These are phyloP conservation scores for Westerdykella ornata DNA, from an alignment of 2,329 filamentous ascomycete genomes.

Conservation along the genomic window DNA sequence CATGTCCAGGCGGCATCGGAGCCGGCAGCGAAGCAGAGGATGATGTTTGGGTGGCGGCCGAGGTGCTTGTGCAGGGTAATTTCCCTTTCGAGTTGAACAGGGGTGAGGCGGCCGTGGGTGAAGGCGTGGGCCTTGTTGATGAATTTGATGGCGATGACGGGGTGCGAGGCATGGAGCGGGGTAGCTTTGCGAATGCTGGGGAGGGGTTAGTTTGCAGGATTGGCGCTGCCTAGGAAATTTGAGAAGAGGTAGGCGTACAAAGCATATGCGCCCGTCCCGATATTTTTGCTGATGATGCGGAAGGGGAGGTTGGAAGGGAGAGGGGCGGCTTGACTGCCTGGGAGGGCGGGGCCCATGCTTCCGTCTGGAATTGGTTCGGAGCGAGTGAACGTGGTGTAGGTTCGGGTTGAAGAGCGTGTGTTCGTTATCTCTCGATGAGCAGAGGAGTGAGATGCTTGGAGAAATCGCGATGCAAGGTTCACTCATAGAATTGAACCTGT, in stretches of 20 bases:
- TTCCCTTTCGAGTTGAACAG: conserved; percentile 87
- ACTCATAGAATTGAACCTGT: no score
- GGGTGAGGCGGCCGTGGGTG: conserved; percentile 77
- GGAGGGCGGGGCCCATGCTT: not conserved
- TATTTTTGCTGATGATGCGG: conserved; percentile 90
- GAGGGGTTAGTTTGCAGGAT: conserved; percentile 2
- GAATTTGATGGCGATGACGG: conserved; percentile 94
- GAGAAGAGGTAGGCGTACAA: conserved; percentile 56
- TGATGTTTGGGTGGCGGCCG: conserved; percentile 71
- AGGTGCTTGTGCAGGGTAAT: conserved; percentile 84
- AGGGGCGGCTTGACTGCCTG: conserved; percentile 73
- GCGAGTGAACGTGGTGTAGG: no score
- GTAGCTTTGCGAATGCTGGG: conserved; percentile 80
- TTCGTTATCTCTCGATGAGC: no score
- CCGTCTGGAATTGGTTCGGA: not conserved
- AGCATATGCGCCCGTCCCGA: conserved; percentile 93
- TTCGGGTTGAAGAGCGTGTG: no score
- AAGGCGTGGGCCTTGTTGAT: conserved; percentile 96
- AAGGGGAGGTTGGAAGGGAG: conserved; percentile 82
- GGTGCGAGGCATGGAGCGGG: conserved; percentile 60
- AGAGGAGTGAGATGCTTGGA: no score
- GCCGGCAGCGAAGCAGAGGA: conserved; percentile 80
- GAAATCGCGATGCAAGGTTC: no score
- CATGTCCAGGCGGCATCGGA: conserved; percentile 85
- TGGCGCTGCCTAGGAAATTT: not conserved